Conservation (phyloP, 2,329 filamentous ascomycete genomes). For the Diatrype stigma region DNA sequence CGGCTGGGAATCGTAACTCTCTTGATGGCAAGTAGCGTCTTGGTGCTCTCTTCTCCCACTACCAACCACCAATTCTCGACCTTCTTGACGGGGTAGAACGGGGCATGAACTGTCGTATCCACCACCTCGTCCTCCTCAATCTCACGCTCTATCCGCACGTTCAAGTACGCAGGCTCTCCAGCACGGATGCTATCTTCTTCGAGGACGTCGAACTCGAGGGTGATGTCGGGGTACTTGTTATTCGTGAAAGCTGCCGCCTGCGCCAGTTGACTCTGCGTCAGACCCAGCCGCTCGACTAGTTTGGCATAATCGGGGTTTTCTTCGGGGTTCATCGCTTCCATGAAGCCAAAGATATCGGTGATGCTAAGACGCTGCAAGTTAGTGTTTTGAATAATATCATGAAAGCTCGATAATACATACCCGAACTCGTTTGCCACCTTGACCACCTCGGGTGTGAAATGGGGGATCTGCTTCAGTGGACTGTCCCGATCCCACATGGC, state of each 20-base stretch:
- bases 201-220: conserved; percentile 82
- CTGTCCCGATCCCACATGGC: conserved; percentile 99
- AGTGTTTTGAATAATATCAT: conserved; percentile 13
- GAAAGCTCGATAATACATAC: conserved; percentile 42
- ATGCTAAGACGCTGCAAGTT: conserved; percentile 48
- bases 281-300: conserved; percentile 71
- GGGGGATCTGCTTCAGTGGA: conserved; percentile 94
- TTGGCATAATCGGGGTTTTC: conserved; percentile 79
- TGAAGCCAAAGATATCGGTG: conserved; percentile 95
- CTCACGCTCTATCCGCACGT: conserved; percentile 80
- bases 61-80: conserved; percentile 99
- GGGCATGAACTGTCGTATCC: conserved; percentile 84
- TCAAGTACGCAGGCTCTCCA: conserved; percentile 76
- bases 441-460: conserved; percentile 81
- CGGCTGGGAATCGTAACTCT: conserved; percentile 76
- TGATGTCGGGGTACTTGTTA: conserved; percentile 90
- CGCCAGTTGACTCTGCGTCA: conserved; percentile 76
- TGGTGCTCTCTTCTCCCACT: conserved; percentile 86
- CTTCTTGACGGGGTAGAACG: conserved; percentile 89
- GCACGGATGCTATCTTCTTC: conserved; percentile 77
- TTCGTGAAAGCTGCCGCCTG: conserved; percentile 96
- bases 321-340: conserved; percentile 96
- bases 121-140: conserved; percentile 66
- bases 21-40: conserved; percentile 88
- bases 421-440: conserved; percentile 76